These are phyloP conservation scores for Metschnikowia dekortorum DNA, from an alignment of 805 yeast species.

Conservation along the genomic window DNA sequence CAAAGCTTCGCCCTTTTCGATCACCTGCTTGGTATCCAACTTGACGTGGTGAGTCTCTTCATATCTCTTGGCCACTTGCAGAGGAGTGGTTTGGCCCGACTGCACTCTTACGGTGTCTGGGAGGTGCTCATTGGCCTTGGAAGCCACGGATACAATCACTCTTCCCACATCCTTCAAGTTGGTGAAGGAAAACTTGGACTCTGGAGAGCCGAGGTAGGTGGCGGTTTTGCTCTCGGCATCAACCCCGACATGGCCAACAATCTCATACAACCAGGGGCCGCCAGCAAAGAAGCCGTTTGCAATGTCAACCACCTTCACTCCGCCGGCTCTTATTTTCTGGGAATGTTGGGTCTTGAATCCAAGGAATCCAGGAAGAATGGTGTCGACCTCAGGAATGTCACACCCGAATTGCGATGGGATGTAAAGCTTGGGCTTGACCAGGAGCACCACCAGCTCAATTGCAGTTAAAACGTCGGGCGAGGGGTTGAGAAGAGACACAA, in stretches of 20 bases:
- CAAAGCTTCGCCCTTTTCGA: constrained; percentile 22
- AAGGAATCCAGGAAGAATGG: too few species aligned
- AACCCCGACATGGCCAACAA: constrained; percentile 33
- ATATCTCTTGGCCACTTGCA: constrained; percentile 19
- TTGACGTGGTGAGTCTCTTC: constrained; percentile 35
- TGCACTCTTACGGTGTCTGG: constrained; percentile 43
- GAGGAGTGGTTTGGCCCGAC: constrained; percentile 35
- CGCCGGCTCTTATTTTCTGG: constrained; percentile 34
- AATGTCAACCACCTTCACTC: constrained; percentile 46
- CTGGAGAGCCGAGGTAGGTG: constrained; percentile 39
- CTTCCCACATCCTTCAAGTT: constrained; percentile 41
- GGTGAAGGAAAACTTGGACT: constrained; percentile 16
- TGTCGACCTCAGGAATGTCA: too few species aligned
- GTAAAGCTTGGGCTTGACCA: too few species aligned
- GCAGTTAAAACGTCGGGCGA: too few species aligned
- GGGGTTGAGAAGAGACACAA: too few species aligned
- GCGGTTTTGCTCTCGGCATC: constrained; percentile 29
- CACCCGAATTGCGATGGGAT: too few species aligned
- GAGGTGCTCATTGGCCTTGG: constrained; percentile 26
- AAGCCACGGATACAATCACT: constrained; percentile 36
- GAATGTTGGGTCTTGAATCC: too few species aligned
- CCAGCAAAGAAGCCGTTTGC: constrained; percentile 35
- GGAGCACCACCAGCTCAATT: too few species aligned
- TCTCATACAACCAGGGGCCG: constrained; percentile 14
- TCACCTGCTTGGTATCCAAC: constrained; percentile 7